Evolutionary conservation across 2,329 filamentous ascomycete species (phyloP), one percentile per base, ranked within the genome.

Genomic region (Fusarium succisae): DNA sequence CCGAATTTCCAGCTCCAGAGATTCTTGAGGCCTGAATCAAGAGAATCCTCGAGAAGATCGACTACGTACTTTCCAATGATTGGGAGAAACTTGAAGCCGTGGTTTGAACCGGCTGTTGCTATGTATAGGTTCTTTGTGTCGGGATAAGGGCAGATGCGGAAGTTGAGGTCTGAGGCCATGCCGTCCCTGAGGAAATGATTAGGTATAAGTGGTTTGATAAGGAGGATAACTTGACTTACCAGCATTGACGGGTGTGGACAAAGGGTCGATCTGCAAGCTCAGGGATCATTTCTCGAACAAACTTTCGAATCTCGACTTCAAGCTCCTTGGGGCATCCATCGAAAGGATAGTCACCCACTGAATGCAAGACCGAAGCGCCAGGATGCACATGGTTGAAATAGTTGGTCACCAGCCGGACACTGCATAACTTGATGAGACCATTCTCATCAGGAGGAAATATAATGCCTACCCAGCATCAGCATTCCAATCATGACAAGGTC

Each of bases 361-460:
- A 76, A 43, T 76, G 75, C 13, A 76, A 41, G 9, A 74, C 55
- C 4, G 75, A 76, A 24, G 74, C 50, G 17, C 67, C 72, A 20
- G 54, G 5, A 12, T 73, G 81, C 70, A 68, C 81, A 54, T 77
- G 79, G 47, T 80, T 80, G 5, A 82, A 82, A 68, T 84, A 87
- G 63, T 84, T 83, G 67, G 88, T 89, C 8, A 89, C 86, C 56
- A 84, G 85, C 3, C 85, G 86, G 72, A 89, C 87, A 41, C 87
- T 83, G 32, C 87, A 88, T 61, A 90, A 81, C 74, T 90, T 90
- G 60, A 90, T 83, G 45, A 87, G 67, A 5, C 81, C 76, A 28
- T 82, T 76, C 43, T 81, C 82, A 7, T 89, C 87, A 4, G 87
- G 87, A 41, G 90, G 87, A 74, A 89, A 86, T 79, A 89, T 89